Evolutionary conservation across 495 filamentous ascomycete species (phyloP), one percentile per base, ranked within the genome.

Genomic region (Podospora pseudocomata): DNA sequence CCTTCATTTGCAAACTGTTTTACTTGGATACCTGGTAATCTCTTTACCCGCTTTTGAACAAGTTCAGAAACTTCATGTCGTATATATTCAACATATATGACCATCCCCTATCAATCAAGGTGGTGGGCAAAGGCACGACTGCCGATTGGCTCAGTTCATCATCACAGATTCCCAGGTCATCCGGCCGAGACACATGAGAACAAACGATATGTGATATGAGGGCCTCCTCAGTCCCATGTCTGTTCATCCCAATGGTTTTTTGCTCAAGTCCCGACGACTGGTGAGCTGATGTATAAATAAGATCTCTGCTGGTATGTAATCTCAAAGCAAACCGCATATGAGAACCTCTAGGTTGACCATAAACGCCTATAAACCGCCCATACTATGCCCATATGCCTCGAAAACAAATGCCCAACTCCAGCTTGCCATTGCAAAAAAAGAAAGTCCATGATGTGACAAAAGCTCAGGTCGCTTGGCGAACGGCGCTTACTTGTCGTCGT

Each of bases 401-500:
- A 49, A 49, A 49, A 11, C 39, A 49, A 49, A 49, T 49, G 39
- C 39, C 39, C 13, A 49, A 49, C 39, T 5, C 39, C 39, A 49
- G 39, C 39, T 49, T 49, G 39, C 39, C 39, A 49, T 16, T 49
- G 39, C 7, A 49, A 49, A 49, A 49, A 16, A 16, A 5, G 9
- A 20, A 58, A 49, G 11, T n/a, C 30, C 19, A 28, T 27, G 56
- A 27, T 59, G 61, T 27, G 20, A 63, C 60, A 26, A 32, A n/a
- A 18, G 27, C 20, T 28, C 19, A 18, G 23, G 27, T 32, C 26
- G 18, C 27, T 30, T 32, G 16, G 16, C 18, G 56, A 20, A 58
- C 55, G 2, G 55, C n/a, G 55, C n/a, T 71, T 83, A 87, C 62
- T 77, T 82, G 75, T 93, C 91, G 0, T 91, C 92, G 65, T 89